Evolutionary conservation across 805 yeast genomes (phyloP), one percentile per base, ranked within the genome.

Genomic region (Cyberlindnera xylosilytica): DNA sequence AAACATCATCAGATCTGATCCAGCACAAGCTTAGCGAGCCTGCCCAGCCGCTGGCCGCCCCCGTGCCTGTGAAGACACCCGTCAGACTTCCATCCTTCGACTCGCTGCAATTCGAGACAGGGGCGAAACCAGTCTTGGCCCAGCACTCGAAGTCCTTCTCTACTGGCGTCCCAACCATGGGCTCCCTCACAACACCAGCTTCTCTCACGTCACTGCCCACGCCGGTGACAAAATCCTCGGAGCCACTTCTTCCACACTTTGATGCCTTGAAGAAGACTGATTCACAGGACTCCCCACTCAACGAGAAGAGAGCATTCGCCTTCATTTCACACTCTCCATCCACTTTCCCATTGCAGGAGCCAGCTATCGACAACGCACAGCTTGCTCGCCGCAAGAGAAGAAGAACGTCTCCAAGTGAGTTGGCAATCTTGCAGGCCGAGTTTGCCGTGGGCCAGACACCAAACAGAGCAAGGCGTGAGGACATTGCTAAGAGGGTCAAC

Each of bases 341-440:
- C 16, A 87, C 97, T 1, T 91, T 81, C 60, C 89, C 95, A 13
- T 71, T 78, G 3, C 83, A 82, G 47, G 95, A 86, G 58, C 95
- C 96, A 3, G 66, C 76, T 6, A 87, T 88, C 43, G 97, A 89
- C 64, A 87, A 90, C 59, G 88, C 88, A n/a, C 89, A 89, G 37
- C 70, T 90, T 45, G 97, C 96, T 1, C 81, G 98, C 54, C 80
- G 97, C 43, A 91, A 91, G 62, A 79, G 99, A 66, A 81, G 99
- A 68, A 83, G 98, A 69, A 93, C 99, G 1, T 82, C 95, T 1
- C 93, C 95, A 3, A 76, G 78, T 44, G 98, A 93, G 64, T 73
- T 91, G 50, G 72, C 83, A 20, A 79, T 93, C 40, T 74, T 93
- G 46, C 93, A 89, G 63, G 65, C 72, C 28, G 96, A 89, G 66